Evolutionary conservation across 208 protist species (phyloP), one percentile per base, ranked within the genome.

Genomic region (Crithidia bombi): DNA sequence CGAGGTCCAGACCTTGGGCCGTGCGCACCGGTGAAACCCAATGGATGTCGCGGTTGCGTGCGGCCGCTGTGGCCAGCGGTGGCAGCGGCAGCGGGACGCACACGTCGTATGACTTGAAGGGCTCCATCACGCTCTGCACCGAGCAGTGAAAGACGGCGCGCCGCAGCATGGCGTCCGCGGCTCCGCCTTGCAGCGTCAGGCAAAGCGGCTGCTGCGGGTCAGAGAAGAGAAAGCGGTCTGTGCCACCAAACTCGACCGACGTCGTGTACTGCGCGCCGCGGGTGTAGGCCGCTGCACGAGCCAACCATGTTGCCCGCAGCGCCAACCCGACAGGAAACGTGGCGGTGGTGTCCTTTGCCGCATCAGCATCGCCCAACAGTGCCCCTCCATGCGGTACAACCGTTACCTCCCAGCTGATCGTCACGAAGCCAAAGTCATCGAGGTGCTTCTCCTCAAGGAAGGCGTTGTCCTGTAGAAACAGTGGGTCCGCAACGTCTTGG

Each of bases 361-460:
- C 44, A 15, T 54, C 43, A 14, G 23, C 51, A 26, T 28, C 23
- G 23, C 63, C 65, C 28, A 64, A 50, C n/a, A 82, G 57, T 3
- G 78, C 87, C 5, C 91, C 91, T 21, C 91, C 91, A 47, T 86
- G 81, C 14, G 88, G 91, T 17, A 89, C 50, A 43, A 92, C 65
- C 2, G 62, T 55, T 0, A 94, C 87, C 11, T 80, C 47, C 87
- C 91, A 96, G 56, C 82, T 89, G 15, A 96, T 56, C 9, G 68
- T 83, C 11, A 94, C 73, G 66, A 85, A 94, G 30, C 91, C 91
- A 74, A 93, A 96, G 70, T 94, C 87, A 64, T 94, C 91, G 19
- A 90, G 72, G 28, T 75, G 67, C 51, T 81, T 72, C 44, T 63
- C 58, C n/a, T 63, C 56, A 17, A 96, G 86, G 1, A 66, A 52